These are phyloP conservation scores for Leishmania major DNA, from an alignment of 208 protist species.

Conservation along the genomic window DNA sequence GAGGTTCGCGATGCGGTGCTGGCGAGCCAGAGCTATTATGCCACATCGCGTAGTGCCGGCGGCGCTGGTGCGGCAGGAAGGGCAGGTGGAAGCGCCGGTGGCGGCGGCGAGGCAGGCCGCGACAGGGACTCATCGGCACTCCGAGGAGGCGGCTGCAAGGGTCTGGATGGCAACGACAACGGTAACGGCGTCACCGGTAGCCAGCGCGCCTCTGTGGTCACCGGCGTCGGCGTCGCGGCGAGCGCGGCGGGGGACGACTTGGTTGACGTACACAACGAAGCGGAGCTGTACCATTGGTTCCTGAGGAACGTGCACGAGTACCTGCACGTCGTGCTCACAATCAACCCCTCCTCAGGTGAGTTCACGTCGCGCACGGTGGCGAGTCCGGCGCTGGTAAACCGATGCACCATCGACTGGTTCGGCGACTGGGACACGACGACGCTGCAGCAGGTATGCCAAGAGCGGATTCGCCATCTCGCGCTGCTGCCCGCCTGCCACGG, in stretches of 20 bases:
- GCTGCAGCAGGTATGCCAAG: slow-evolving; percentile 92
- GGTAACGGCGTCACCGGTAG: neutral
- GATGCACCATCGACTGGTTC: slow-evolving; percentile 99
- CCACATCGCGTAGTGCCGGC: slow-evolving; percentile 15
- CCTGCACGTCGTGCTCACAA: slow-evolving; percentile 99
- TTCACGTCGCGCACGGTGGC: slow-evolving; percentile 95
- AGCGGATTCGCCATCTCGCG: slow-evolving; percentile 92
- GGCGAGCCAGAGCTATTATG: slow-evolving; percentile 34
- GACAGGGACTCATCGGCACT: neutral
- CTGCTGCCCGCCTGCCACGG: slow-evolving; percentile 69
- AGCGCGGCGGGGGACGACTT: slow-evolving; percentile 37
- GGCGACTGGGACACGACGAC: slow-evolving; percentile 97
- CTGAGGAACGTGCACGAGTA: slow-evolving; percentile 95
- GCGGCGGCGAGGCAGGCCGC: neutral
- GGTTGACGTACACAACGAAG: slow-evolving; percentile 85
- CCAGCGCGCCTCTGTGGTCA: neutral
- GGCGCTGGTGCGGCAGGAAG: neutral
- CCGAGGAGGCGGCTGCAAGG: neutral
- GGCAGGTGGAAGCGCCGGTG: neutral
- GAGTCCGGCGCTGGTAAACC: slow-evolving; percentile 99
- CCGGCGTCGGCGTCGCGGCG: slow-evolving; percentile 4
- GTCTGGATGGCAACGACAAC: neutral
- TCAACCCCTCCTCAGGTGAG: slow-evolving; percentile 98
- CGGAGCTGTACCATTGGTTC: slow-evolving; percentile 98
- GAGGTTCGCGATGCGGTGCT: slow-evolving; percentile 67